These are phyloP conservation scores for Amaranthus hypochondriacus DNA, from an alignment of 148 eudicot species.

Conservation along the genomic window DNA sequence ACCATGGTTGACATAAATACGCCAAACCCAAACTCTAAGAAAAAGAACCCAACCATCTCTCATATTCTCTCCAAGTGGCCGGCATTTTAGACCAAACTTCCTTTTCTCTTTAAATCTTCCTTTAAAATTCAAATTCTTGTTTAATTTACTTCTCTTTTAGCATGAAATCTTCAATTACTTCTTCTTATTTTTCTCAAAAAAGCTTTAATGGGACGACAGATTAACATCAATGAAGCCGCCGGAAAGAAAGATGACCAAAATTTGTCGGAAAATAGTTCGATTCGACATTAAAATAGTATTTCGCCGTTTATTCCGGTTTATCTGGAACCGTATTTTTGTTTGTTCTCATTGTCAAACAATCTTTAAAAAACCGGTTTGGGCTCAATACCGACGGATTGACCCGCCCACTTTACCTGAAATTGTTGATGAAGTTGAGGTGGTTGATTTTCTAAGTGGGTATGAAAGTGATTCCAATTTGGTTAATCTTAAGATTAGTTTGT, in stretches of 20 bases:
- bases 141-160: not conserved
- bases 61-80: not conserved
- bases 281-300: constrained; percentile 35
- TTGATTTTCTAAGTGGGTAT: constrained; percentile 31
- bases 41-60: too few species aligned
- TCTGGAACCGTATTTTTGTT: constrained; percentile 51
- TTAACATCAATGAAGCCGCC: constrained; percentile 32
- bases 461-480: constrained; percentile 82
- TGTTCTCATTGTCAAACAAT: constrained; percentile 35
- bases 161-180: not conserved
- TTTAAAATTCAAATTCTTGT: not conserved
- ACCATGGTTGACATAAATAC: constrained; percentile 5
- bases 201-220: constrained; percentile 25
- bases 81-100: not conserved
- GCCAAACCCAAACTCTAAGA: not conserved
- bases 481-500: constrained; percentile 53
- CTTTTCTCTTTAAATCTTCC: not conserved
- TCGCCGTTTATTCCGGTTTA: constrained; percentile 42
- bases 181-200: not conserved
- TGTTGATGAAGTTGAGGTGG: constrained; percentile 26
- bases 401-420: constrained; percentile 15
- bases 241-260: constrained; percentile 60
- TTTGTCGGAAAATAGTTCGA: constrained; percentile 54
- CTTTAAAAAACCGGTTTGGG: constrained; percentile 7
- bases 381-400: constrained; percentile 38